phyloP scores from a whole-genome alignment of 176 grass and related monocot species.

The Otatea glauca region DNA sequence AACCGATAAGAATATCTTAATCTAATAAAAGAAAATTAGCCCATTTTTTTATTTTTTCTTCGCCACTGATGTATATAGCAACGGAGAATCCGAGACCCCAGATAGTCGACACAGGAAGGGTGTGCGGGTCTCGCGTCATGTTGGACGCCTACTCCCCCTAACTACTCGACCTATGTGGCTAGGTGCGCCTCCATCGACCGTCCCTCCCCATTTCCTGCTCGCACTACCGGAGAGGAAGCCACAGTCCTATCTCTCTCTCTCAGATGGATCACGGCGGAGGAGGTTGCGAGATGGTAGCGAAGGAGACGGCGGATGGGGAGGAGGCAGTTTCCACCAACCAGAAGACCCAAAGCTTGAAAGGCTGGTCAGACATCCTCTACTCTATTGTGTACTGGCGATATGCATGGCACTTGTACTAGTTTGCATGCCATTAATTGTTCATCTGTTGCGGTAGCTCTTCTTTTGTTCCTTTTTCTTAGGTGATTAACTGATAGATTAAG shows the following conservation, averaged over 20 bases:
- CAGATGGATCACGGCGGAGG: slow-evolving; percentile 23
- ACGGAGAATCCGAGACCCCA: neutral
- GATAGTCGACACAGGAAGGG: neutral
- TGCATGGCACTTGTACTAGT: neutral
- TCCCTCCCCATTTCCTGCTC: slow-evolving; percentile 16
- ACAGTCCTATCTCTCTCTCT: neutral
- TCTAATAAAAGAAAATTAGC: too few relatives aligned
- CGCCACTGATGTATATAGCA: too few relatives aligned
- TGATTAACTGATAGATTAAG: neutral
- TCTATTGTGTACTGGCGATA: neutral
- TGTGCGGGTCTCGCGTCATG: neutral
- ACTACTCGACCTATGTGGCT: neutral
- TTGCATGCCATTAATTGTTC: neutral
- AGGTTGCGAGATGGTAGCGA: neutral
- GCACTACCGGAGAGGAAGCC: neutral
- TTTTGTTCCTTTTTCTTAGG: neutral
- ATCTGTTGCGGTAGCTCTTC: neutral
- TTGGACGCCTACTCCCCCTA: too few relatives aligned
- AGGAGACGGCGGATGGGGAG: neutral
- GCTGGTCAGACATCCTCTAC: slow-evolving; percentile 30
- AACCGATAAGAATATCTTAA: too few relatives aligned
- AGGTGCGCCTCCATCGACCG: neutral
- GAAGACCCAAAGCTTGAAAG: slow-evolving; percentile 34
- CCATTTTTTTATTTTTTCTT: too few relatives aligned
- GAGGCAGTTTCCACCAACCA: slow-evolving; percentile 41